These are phyloP conservation scores for Nicotiana benthamiana DNA, from an alignment of 257 asterid species.

Conservation along the genomic window DNA sequence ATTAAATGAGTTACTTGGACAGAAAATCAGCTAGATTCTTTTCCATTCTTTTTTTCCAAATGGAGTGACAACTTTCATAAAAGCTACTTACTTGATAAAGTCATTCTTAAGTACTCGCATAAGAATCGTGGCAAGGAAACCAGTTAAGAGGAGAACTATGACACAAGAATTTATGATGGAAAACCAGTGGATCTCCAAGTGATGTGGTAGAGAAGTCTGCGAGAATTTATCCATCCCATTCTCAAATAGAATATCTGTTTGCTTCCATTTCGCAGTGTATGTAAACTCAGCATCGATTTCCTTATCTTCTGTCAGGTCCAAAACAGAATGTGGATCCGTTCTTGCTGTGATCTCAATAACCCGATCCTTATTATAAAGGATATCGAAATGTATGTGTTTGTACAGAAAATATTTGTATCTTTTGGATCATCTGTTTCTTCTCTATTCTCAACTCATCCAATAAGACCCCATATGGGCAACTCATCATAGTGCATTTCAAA, in stretches of 20 bases:
- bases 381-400: slow-evolving; percentile 62
- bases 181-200: slow-evolving; percentile 67
- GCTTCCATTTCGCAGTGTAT: slow-evolving; percentile 59
- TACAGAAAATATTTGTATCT: slow-evolving; percentile 55
- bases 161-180: slow-evolving; percentile 68
- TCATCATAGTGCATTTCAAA: slow-evolving; percentile 80
- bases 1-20: not conserved
- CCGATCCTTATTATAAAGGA: slow-evolving; percentile 47
- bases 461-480: slow-evolving; percentile 74
- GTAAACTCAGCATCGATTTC: slow-evolving; percentile 55
- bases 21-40: not conserved
- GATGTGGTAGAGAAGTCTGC: slow-evolving; percentile 48
- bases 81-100: slow-evolving; percentile 51
- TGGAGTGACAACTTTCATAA: not conserved
- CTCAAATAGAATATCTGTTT: slow-evolving; percentile 45
- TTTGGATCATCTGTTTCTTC: slow-evolving; percentile 60
- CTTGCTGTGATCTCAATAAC: slow-evolving; percentile 70
- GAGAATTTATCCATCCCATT: slow-evolving; percentile 67
- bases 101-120: slow-evolving; percentile 69
- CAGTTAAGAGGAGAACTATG: slow-evolving; percentile 56
- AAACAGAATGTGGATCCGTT: slow-evolving; percentile 60
- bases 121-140: slow-evolving; percentile 58
- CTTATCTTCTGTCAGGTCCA: slow-evolving; percentile 56
- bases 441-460: slow-evolving; percentile 54
- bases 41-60: not conserved